A percentile compares a stretch with the other conserved stretches of the same genome.
These are phyloP conservation scores for Fusarium marasasianum DNA, from an alignment of 2,329 filamentous ascomycete species.

Conservation along the genomic window DNA sequence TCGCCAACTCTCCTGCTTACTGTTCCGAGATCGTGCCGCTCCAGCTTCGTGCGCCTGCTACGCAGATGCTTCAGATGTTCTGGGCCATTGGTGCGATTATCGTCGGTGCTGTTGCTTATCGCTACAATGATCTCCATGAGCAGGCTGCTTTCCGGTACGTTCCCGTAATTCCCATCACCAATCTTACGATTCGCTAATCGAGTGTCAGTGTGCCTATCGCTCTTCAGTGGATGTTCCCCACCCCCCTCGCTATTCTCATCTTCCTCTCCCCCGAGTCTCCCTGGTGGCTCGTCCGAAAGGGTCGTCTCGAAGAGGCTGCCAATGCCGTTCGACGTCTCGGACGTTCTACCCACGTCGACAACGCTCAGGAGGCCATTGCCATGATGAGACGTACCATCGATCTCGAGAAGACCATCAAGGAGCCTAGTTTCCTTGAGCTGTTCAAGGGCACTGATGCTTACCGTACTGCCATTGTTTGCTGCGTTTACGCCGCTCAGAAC, in stretches of 20 bases:
- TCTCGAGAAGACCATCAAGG: slow-evolving; percentile 56
- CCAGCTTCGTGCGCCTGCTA: slow-evolving; percentile 63
- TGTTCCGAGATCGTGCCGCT: slow-evolving; percentile 69
- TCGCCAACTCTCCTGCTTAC: slow-evolving; percentile 70
- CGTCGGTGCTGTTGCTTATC: slow-evolving; percentile 63
- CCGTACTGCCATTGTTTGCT: slow-evolving; percentile 65
- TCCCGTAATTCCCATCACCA: background rate
- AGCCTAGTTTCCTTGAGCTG: slow-evolving; percentile 60
- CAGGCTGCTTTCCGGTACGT: slow-evolving; percentile 32
- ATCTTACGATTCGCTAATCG: slow-evolving; percentile 29
- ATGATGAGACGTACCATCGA: slow-evolving; percentile 68
- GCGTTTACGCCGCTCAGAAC: slow-evolving; percentile 68
- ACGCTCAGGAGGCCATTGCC: slow-evolving; percentile 53
- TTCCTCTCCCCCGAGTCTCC: slow-evolving; percentile 61
- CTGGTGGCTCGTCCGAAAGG: slow-evolving; percentile 64
- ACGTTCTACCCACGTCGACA: slow-evolving; percentile 29
- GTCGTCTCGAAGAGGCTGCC: slow-evolving; percentile 53
- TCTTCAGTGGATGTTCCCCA: slow-evolving; percentile 68
- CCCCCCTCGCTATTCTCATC: slow-evolving; percentile 62
- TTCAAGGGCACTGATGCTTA: slow-evolving; percentile 63
- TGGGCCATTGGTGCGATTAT: slow-evolving; percentile 71
- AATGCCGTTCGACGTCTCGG: slow-evolving; percentile 59
- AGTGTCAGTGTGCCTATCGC: slow-evolving; percentile 59
- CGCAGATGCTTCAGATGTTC: slow-evolving; percentile 71
- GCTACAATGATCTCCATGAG: slow-evolving; percentile 52